phyloP scores from a whole-genome alignment of 805 yeast genomes.

The Suhomyces faveliae region DNA sequence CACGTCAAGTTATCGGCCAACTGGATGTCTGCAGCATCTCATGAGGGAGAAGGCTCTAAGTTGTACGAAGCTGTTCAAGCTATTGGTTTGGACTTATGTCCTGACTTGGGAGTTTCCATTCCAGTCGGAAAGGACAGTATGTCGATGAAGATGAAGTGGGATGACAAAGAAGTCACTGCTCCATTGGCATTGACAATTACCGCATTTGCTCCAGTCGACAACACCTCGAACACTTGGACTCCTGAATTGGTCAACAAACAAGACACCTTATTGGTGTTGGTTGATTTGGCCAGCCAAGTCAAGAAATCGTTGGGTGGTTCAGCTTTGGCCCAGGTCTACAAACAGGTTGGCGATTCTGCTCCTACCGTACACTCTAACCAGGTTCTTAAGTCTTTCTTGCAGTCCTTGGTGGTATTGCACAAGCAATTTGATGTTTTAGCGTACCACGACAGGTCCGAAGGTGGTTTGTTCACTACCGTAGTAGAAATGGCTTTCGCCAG shows the following conservation, averaged over 20 bases:
- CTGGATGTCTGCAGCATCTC: conserved; percentile 99
- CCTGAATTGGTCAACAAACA: conserved; percentile 65
- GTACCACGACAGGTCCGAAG: conserved; percentile 95
- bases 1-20: conserved; percentile 88
- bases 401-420: conserved; percentile 71
- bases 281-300: conserved; percentile 65
- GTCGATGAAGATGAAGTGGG: conserved; percentile 99
- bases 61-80: conserved; percentile 97
- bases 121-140: conserved; percentile 99
- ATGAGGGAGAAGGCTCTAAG: conserved; percentile 92
- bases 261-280: conserved; percentile 67
- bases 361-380: conserved; percentile 78
- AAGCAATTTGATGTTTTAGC: conserved; percentile 65
- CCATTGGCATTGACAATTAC: conserved; percentile 90
- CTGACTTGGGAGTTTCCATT: conserved; percentile 83
- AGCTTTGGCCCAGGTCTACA: conserved; percentile 90
- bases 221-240: conserved; percentile 93
- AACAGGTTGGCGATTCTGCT: conserved; percentile 75
- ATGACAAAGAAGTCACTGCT: conserved; percentile 86
- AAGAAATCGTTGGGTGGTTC: conserved; percentile 82
- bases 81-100: conserved; percentile 90
- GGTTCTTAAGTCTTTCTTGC: conserved; percentile 66
- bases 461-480: conserved; percentile 84
- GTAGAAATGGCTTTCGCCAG: conserved; percentile 98
- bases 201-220: conserved; percentile 82